Conservation (phyloP, 371 early-diverging fungal species). For the Actinomucor elegans region DNA sequence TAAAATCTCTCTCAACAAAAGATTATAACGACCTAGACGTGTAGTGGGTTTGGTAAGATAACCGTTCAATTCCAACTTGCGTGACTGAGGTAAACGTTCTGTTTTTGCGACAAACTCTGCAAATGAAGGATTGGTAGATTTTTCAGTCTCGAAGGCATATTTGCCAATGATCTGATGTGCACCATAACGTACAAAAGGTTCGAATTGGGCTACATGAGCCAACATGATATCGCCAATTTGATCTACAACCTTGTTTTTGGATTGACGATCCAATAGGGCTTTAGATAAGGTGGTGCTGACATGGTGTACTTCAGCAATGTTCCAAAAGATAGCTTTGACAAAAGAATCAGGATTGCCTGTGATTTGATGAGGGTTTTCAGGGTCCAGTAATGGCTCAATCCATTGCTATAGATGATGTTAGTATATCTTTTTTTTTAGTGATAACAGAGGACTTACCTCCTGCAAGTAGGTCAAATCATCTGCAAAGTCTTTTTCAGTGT, state of each 20-base stretch:
- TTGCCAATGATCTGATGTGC: conserved; percentile 86
- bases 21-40: conserved; percentile 86
- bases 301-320: conserved; percentile 69
- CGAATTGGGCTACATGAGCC: conserved; percentile 68
- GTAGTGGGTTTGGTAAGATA: conserved; percentile 87
- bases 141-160: conserved; percentile 80
- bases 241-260: conserved; percentile 66
- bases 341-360: conserved; percentile 59
- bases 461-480: conserved; percentile 61
- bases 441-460: conserved; percentile 45
- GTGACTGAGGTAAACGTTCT: conserved; percentile 74
- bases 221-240: conserved; percentile 87
- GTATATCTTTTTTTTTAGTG: background rate
- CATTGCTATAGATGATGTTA: conserved; percentile 49
- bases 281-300: conserved; percentile 70
- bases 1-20: conserved; percentile 82
- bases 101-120: conserved; percentile 73
- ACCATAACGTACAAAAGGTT: conserved; percentile 87
- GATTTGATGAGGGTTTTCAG: conserved; percentile 55
- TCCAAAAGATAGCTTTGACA: conserved; percentile 80
- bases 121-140: conserved; percentile 64
- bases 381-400: conserved; percentile 70
- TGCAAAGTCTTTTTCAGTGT: conserved; percentile 91
- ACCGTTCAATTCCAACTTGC: conserved; percentile 79
- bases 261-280: conserved; percentile 72